phyloP scores from a whole-genome alignment of 1,284 basidiomycete species.

The Moniliophthora roreri region DNA sequence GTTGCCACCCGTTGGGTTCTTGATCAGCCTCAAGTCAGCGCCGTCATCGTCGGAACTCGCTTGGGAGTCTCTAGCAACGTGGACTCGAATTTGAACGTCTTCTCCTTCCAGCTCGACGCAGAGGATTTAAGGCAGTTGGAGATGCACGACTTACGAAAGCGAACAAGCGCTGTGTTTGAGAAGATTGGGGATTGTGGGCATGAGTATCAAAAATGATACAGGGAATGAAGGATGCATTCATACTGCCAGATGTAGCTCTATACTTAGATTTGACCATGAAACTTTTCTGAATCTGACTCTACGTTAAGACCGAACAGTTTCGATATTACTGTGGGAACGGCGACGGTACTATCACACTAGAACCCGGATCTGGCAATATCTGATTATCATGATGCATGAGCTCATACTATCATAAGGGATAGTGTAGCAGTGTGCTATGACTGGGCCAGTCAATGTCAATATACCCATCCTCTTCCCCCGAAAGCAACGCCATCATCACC shows the following conservation, averaged over 20 bases:
- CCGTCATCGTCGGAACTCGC: conserved; percentile 58
- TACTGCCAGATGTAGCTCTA: neutral
- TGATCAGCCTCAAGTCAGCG: conserved; percentile 56
- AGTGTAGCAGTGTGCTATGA: no score
- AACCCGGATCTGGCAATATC: no score
- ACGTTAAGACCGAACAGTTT: no score
- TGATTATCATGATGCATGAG: no score
- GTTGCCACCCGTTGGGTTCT: conserved; percentile 62
- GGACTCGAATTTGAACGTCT: conserved; percentile 50
- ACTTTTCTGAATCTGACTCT: no score
- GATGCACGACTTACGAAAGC: conserved; percentile 41
- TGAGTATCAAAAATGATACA: conserved; percentile 48
- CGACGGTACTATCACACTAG: no score
- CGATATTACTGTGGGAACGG: no score
- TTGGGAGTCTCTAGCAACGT: conserved; percentile 57
- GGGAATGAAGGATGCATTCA: neutral
- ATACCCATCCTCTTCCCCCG: conserved; percentile 1
- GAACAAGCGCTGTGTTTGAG: conserved; percentile 44
- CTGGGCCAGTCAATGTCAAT: conserved; percentile 1
- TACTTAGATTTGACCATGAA: no score
- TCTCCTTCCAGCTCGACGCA: conserved; percentile 42
- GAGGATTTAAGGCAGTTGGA: conserved; percentile 48
- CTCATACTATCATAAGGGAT: no score
- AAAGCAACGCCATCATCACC: neutral
- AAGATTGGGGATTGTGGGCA: conserved; percentile 62